These are phyloP conservation scores for Phialocephala subalpina DNA, from an alignment of 2,329 filamentous ascomycete species.

Conservation along the genomic window DNA sequence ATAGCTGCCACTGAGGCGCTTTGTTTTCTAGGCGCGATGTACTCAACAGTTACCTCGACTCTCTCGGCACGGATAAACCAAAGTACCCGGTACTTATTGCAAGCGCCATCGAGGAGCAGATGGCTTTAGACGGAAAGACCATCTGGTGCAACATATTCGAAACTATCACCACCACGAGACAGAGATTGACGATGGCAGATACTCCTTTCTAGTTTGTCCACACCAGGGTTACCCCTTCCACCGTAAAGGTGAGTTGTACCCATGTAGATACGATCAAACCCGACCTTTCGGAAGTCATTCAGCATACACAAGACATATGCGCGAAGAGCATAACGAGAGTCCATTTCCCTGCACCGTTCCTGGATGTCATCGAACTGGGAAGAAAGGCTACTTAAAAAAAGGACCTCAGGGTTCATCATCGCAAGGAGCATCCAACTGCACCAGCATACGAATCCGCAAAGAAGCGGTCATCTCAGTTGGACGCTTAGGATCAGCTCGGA, in stretches of 20 bases:
- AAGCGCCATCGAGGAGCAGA: constrained; percentile 43
- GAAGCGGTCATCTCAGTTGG: not conserved
- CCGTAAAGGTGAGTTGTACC: constrained; percentile 13
- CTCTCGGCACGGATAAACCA: constrained; percentile 27
- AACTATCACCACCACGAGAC: constrained; percentile 47
- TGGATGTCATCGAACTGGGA: constrained; percentile 39
- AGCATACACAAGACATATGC: constrained; percentile 48
- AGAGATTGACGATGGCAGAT: constrained; percentile 4
- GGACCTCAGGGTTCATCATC: constrained; percentile 21
- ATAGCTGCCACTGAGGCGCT: constrained; percentile 37
- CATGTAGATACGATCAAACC: constrained; percentile 14
- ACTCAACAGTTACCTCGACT: constrained; percentile 39
- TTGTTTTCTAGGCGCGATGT: constrained; percentile 42
- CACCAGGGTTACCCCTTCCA: constrained; percentile 23
- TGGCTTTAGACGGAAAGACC: constrained; percentile 48
- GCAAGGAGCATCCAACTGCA: not conserved
- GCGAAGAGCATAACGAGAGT: constrained; percentile 45
- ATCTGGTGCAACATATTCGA: constrained; percentile 48
- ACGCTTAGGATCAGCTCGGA: not conserved
- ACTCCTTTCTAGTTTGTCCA: constrained; percentile 25
- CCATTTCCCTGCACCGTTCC: constrained; percentile 44
- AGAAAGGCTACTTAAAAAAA: constrained; percentile 34
- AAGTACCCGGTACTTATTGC: constrained; percentile 43
- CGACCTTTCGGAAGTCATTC: constrained; percentile 33
- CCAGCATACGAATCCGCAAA: not conserved